A percentile compares a stretch with the other conserved stretches of the same genome.
These are phyloP conservation scores for Pythium dissotocum DNA, from an alignment of 352 stramenopile genomes.

Conservation along the genomic window DNA sequence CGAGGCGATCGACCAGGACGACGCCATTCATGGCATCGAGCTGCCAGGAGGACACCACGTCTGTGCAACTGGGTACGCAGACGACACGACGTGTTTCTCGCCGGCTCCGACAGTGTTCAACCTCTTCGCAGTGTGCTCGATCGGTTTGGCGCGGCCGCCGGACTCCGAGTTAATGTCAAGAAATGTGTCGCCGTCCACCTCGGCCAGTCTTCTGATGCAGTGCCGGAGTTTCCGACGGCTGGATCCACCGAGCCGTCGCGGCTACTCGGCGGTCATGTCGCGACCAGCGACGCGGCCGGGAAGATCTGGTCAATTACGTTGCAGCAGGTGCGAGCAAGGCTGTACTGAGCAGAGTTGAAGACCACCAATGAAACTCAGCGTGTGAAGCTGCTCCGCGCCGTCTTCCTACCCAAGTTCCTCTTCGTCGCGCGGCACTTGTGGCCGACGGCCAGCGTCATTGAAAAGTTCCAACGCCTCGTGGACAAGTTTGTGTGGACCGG, in stretches of 20 bases:
- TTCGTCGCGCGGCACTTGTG: constrained; percentile 14
- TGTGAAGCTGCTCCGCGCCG: background rate
- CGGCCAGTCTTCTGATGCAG: background rate
- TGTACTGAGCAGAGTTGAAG: constrained; percentile 4
- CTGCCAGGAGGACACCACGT: background rate
- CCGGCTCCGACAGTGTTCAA: background rate
- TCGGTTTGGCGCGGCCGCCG: background rate
- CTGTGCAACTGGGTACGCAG: background rate
- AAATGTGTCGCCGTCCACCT: background rate
- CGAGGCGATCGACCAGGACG: background rate
- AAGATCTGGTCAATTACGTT: background rate
- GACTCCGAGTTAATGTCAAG: background rate
- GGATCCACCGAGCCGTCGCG: background rate
- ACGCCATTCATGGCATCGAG: background rate
- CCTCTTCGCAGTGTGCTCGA: background rate
- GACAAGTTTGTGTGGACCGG: constrained; percentile 2
- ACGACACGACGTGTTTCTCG: background rate
- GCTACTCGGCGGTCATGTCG: background rate
- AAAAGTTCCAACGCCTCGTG: background rate
- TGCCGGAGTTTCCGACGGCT: background rate
- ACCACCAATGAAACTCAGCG: constrained; percentile 19
- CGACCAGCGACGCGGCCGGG: background rate
- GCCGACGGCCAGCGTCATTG: background rate
- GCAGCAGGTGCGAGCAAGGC: background rate
- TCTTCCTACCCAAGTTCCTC: constrained; percentile 13